Base-by-base conservation (phyloP, 2,329 filamentous ascomycete species). In the Colletotrichum sp. region DNA sequence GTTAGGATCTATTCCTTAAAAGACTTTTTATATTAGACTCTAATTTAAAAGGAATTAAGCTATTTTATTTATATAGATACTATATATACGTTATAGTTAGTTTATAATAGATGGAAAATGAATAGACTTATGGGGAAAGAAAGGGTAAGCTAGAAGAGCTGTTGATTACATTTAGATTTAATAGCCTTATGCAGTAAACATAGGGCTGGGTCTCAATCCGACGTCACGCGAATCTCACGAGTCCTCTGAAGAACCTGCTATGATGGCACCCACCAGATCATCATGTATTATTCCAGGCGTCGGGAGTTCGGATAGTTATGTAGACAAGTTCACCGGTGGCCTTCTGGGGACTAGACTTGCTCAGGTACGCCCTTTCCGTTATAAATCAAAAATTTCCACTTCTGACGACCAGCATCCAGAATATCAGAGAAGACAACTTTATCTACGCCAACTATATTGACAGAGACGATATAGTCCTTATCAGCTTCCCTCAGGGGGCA, bases 201-300 rank as follows among this genome's bases (percentile, higher is more conserved):
- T 10, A 72, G 26, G 32, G 34, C 62, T 8, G 49, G 34, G 49
- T 32, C 69, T 28, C 89, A 90, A 2, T 91, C 90, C 63, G 92
- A 93, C 76, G 90, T 93, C 60, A 92, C 90, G 18, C 88, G 90
- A n/a, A 89, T 93, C 69, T 89, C 89, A 10, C 88, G 90, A 34
- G 89, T 89, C 64, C 88, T 93, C 79, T 88, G 88, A 77, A 86
- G 87, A 52, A 83, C 81, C 32, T 89, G 88, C 79, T 83, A 80
- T 34, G 89, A 91, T 80, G 88, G 88, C 44, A 88, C 84, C 24
- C 85, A 90, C 60, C 91, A 93, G 81, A 88, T 93, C 78, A 88
- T 92, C 76, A 90, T 88, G 79, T 93, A 93, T 79, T 89, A 92
- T 79, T 79, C 89, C 90, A 13, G 91, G 91, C 15, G 90, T 92